Base-by-base conservation (phyloP, 108 stramenopile species). In the Cyclotella baltica region DNA sequence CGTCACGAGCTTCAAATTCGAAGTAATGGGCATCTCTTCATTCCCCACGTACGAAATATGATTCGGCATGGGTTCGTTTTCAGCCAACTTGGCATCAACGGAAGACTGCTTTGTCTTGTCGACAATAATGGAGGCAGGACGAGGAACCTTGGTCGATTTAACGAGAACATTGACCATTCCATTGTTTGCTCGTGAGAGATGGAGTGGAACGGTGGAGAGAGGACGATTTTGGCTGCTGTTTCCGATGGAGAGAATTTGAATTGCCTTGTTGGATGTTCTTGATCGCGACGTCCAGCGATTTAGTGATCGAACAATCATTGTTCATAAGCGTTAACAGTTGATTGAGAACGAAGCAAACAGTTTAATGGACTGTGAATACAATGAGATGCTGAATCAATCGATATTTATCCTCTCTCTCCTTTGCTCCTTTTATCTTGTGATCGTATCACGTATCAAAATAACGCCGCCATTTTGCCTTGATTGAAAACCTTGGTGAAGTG, bases 11-110 rank as follows among this genome's bases (percentile, higher is more conserved):
- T 86, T 89, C 70, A 93, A 82, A 27, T 62, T 63, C 18, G 88
- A 84, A 27, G 93, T 93, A 22, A 96, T 80, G 19, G 92, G 94
- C 25, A 96, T 89, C 2, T 48, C 70, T 0, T 62, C 37, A 52
- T 77, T 79, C 35, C 88, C 90, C 23, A 85, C 84, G 67, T 93
- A 96, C 15, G 68, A 70, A 37, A 91, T 36, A 65, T 75, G 77
- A 73, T 28, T 52, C 2, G 80, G 80, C 57, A 67, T 70, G 9
- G 35, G 36, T 30, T 73, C 72, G 6, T n/a, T 25, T 19, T 71
- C 57, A 28, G 18, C 30, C 15, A 5, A n/a, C 31, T 46, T 0
- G 10, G 27, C 3, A 33, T 46, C 1, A 59, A 22, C 28, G 29
- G 9, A 15, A 3, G 30, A 28, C 36, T 36, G n/a, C 22, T 59